Percentiles rank a stretch among this genome's conserved stretches.
Evolutionary conservation across 2,329 filamentous ascomycete genomes (phyloP).

Genomic region (Penicillium palitans): DNA sequence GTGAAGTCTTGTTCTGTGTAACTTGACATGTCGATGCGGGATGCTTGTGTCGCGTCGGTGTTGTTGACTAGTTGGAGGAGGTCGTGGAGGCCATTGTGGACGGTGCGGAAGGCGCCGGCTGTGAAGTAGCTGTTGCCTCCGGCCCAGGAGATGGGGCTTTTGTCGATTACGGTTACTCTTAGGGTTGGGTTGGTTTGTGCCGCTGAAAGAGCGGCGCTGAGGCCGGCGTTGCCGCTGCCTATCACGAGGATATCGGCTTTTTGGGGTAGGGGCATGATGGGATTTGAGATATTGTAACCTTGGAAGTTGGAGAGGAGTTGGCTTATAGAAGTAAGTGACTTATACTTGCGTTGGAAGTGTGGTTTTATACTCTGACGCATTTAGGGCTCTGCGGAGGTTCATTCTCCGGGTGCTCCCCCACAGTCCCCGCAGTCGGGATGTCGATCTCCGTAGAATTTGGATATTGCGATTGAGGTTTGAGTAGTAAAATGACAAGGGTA

Average conservation of each 20-base stretch:
- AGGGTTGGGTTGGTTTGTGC: conserved; percentile 42
- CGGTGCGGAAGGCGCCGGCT: conserved; percentile 62
- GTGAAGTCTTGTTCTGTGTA: conserved; percentile 59
- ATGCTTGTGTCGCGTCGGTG: conserved; percentile 47
- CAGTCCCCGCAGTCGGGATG: conserved; percentile 6
- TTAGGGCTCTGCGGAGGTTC: conserved; percentile 7
- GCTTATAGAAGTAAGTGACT: not conserved
- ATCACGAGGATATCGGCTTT: conserved; percentile 51
- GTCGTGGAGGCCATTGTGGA: conserved; percentile 57
- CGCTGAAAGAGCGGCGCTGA: conserved; percentile 60
- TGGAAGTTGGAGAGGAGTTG: not conserved
- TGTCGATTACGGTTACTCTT: conserved; percentile 59
- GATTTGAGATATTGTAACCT: no score
- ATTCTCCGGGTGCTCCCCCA: conserved; percentile 2
- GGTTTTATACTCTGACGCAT: not conserved
- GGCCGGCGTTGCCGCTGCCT: conserved; percentile 65
- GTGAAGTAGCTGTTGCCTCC: conserved; percentile 68
- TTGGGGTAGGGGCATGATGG: not conserved
- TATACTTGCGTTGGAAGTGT: not conserved
- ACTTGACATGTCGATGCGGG: conserved; percentile 58
- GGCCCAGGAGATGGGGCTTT: conserved; percentile 58
- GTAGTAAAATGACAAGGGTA: no score
- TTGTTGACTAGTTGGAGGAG: conserved; percentile 64
- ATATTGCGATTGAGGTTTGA: not conserved
- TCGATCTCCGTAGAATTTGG: conserved; percentile 2